Evolutionary conservation across 306 rosid genomes (phyloP).

Genomic region (Luffa acutangula): DNA sequence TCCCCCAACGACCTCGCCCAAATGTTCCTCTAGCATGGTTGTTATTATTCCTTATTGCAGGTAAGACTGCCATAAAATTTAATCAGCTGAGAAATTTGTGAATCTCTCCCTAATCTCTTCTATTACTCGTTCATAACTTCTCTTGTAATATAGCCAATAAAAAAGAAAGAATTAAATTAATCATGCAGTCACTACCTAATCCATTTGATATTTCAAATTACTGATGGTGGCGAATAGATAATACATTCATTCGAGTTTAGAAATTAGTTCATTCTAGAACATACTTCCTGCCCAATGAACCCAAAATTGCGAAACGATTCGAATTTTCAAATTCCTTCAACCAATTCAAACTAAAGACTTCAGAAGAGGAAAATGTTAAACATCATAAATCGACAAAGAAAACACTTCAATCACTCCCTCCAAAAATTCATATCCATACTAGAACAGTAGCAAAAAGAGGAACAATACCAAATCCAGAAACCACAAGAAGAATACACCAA

Average conservation of each 20-base stretch:
- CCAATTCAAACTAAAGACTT: neutral
- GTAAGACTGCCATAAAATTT: conserved; percentile 25
- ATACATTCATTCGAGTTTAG: neutral
- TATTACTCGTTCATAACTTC: neutral
- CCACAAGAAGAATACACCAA: neutral
- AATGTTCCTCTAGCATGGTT: conserved; percentile 30
- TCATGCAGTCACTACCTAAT: neutral
- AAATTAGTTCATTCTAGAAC: neutral
- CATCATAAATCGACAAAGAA: neutral
- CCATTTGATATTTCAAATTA: neutral
- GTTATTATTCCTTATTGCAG: conserved; percentile 24
- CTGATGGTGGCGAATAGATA: neutral
- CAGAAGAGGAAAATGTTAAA: neutral
- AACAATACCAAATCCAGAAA: neutral
- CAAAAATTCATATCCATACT: neutral
- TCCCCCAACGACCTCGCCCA: conserved; percentile 46
- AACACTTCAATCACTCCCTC: neutral
- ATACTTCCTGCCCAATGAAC: neutral
- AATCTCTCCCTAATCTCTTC: neutral
- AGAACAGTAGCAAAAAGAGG: neutral
- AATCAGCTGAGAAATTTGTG: conserved; percentile 3
- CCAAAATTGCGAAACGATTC: neutral
- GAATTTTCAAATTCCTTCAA: neutral
- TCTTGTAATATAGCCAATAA: neutral
- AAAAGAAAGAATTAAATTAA: neutral